Evolutionary conservation across 495 filamentous ascomycete species (phyloP), one percentile per base, ranked within the genome.

Genomic region (Chlorociboria aeruginascens): DNA sequence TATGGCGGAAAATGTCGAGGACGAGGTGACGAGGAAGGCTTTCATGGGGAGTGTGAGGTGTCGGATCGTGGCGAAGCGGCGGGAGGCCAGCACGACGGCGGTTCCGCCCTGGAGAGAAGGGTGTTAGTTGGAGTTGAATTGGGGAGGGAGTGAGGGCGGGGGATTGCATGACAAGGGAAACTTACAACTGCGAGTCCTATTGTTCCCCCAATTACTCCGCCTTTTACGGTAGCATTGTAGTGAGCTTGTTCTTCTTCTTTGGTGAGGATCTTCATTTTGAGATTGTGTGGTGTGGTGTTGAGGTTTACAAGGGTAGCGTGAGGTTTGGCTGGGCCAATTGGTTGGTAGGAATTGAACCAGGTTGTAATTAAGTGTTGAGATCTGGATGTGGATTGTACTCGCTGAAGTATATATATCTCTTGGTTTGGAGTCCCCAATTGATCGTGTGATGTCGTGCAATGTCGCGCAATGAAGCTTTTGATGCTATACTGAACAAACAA

Each of bases 201-300:
- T 8, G 73, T 4, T 32, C 79, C 79, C 53, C 92, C 92, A 48
- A 79, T 53, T 49, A 75, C 64, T 53, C 92, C 92, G 50, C 89
- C 89, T 63, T 77, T 79, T 45, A 97, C 54, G 40, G 92, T 89
- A 29, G 75, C 69, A 45, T 59, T 54, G 68, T 74, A 79, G 66
- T 77, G 71, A 34, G 67, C 73, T 43, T 68, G 60, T 69, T 95
- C 89, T 72, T 96, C 86, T 78, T 95, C 88, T 60, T 88, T 88
- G 43, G 85, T 89, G 61, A 97, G 75, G 57, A 97, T 67, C 80
- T 96, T 97, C 90, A 97, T 97, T 10, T 16, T 25, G 20, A 25
- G 20, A 4, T 25, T 25, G 20, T 25, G 20, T 1, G 20, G 20
- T 25, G 20, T 25, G 20, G 20, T 25, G 20, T 25, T 4, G 20